phyloP scores from a whole-genome alignment of 2,329 filamentous ascomycete genomes.

The Emergomyces pasteurianus region DNA sequence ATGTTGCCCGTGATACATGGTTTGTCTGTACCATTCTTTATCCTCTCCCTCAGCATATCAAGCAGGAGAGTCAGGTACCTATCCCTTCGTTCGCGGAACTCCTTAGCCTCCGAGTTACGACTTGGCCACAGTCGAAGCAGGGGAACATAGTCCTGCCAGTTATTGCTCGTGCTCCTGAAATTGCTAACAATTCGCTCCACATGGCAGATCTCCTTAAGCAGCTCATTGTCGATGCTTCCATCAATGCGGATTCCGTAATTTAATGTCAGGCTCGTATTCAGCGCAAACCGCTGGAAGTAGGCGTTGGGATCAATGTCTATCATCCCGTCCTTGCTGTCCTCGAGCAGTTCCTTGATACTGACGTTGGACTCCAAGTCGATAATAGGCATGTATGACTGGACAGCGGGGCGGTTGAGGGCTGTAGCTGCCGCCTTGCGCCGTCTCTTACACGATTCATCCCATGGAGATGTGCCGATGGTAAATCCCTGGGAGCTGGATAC shows the following conservation, averaged over 20 bases:
- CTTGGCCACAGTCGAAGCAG: constrained; percentile 53
- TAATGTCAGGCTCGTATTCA: constrained; percentile 65
- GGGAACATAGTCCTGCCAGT: constrained; percentile 78
- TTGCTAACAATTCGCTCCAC: constrained; percentile 67
- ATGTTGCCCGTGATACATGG: constrained; percentile 61
- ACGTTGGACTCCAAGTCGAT: constrained; percentile 63
- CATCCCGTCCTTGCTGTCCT: constrained; percentile 50
- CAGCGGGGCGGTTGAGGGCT: constrained; percentile 62
- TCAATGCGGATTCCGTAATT: constrained; percentile 70
- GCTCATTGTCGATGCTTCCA: constrained; percentile 53
- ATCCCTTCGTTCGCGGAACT: constrained; percentile 57
- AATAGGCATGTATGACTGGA: constrained; percentile 71
- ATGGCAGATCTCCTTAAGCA: constrained; percentile 61
- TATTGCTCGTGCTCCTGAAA: constrained; percentile 67
- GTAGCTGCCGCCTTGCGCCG: constrained; percentile 68
- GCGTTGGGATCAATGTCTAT: constrained; percentile 57
- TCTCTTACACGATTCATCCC: constrained; percentile 69
- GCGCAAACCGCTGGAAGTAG: constrained; percentile 63
- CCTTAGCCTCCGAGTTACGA: constrained; percentile 49
- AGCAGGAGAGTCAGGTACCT: constrained; percentile 51
- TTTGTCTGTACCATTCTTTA: constrained; percentile 51
- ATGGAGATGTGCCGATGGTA: constrained; percentile 73
- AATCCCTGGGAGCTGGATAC: constrained; percentile 66
- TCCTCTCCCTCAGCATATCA: constrained; percentile 47
- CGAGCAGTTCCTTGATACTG: constrained; percentile 59